These are phyloP conservation scores for Saturnispora sekii DNA, from an alignment of 805 yeast species.

Conservation along the genomic window DNA sequence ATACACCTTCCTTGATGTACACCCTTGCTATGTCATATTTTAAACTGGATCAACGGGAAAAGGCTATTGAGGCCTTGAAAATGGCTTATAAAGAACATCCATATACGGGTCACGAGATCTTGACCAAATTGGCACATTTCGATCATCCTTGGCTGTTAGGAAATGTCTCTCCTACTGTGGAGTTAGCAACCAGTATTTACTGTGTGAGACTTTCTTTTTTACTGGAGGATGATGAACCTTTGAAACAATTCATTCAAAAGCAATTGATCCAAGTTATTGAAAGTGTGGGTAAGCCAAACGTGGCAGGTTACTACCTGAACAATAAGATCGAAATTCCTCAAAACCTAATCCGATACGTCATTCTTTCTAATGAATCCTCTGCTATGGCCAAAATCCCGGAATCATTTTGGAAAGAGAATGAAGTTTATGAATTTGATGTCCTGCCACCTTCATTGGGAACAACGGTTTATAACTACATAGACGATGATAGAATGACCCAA, in stretches of 20 bases:
- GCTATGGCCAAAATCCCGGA: slow-evolving; percentile 64
- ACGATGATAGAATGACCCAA: slow-evolving; percentile 36
- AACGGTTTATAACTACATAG: slow-evolving; percentile 34
- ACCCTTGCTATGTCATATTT: slow-evolving; percentile 58
- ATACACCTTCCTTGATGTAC: slow-evolving; percentile 61
- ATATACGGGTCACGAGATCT: slow-evolving; percentile 41
- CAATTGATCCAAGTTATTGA: slow-evolving; percentile 15
- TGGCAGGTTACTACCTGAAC: slow-evolving; percentile 14
- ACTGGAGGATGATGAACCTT: slow-evolving; percentile 39
- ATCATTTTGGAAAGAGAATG: slow-evolving; percentile 49
- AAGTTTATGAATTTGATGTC: slow-evolving; percentile 61
- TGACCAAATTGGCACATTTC: slow-evolving; percentile 38
- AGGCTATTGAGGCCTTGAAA: slow-evolving; percentile 40
- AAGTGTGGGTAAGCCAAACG: slow-evolving; percentile 12
- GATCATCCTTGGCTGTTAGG: slow-evolving; percentile 20
- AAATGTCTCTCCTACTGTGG: slow-evolving; percentile 24
- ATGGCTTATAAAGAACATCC: slow-evolving; percentile 50
- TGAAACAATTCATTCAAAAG: slow-evolving; percentile 31
- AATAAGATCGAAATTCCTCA: slow-evolving; percentile 36
- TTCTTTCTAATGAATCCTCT: slow-evolving; percentile 60
- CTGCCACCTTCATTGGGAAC: slow-evolving; percentile 53
- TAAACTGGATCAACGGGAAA: slow-evolving; percentile 26
- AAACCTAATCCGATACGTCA: slow-evolving; percentile 57
- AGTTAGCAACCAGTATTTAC: slow-evolving; percentile 47
- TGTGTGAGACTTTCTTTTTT: slow-evolving; percentile 42